phyloP scores from a whole-genome alignment of 164 flowering plant genomes.

The Vitis rotundifolia region DNA sequence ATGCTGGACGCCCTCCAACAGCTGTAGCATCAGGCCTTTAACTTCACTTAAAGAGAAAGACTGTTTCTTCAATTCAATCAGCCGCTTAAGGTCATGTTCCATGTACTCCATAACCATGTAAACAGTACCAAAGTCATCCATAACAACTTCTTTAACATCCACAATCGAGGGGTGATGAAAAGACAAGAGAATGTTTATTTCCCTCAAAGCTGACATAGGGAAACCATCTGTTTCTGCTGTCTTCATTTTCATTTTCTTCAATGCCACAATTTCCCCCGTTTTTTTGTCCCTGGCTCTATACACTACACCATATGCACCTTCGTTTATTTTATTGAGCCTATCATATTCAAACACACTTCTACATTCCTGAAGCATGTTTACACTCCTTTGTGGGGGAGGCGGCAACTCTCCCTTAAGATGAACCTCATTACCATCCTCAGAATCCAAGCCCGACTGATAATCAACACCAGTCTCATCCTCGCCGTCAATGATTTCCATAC shows the following conservation, averaged over 20 bases:
- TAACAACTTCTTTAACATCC: conserved; percentile 70
- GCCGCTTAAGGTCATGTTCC: conserved; percentile 75
- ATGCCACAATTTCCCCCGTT: conserved; percentile 67
- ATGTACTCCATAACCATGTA: conserved; percentile 85
- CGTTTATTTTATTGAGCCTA: conserved; percentile 60
- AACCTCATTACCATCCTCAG: conserved; percentile 22
- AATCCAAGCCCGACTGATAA: conserved; percentile 12
- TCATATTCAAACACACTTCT: conserved; percentile 68
- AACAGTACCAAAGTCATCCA: conserved; percentile 45
- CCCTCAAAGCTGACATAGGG: conserved; percentile 70
- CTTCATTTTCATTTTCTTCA: conserved; percentile 79
- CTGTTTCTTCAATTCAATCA: conserved; percentile 57
- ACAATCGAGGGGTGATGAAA: conserved; percentile 70
- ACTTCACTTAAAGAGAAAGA: conserved; percentile 76
- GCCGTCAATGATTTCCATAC: conserved; percentile 27
- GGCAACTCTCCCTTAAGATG: not conserved
- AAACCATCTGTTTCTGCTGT: conserved; percentile 55
- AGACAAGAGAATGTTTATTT: conserved; percentile 69
- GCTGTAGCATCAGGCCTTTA: conserved; percentile 75
- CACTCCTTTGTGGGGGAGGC: conserved; percentile 19
- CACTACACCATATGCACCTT: conserved; percentile 83
- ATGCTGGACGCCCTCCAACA: conserved; percentile 67
- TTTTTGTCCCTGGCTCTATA: conserved; percentile 66
- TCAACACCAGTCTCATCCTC: conserved; percentile 4
- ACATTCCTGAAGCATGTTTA: conserved; percentile 59